phyloP scores from a whole-genome alignment of 2,329 filamentous ascomycete genomes.

The Xylariaceae sp. region DNA sequence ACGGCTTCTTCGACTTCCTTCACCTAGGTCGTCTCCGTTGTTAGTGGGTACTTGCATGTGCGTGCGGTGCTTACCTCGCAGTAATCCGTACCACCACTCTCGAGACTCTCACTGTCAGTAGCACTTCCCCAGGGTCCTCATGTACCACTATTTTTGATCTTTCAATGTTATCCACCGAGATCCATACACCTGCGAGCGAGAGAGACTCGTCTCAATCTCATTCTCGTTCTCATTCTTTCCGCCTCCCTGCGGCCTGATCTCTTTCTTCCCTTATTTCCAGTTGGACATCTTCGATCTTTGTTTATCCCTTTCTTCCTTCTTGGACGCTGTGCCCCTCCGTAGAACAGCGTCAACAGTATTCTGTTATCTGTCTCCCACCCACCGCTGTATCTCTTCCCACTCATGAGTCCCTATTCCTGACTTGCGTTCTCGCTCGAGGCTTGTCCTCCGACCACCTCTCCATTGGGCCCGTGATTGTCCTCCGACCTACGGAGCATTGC shows the following conservation, averaged over 20 bases:
- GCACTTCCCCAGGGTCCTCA: too few species aligned
- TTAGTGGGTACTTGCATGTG: too few species aligned
- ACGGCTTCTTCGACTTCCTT: too few species aligned
- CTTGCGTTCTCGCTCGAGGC: neutral
- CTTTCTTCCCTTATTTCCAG: neutral
- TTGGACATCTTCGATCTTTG: slow-evolving; percentile 6
- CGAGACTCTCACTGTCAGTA: too few species aligned
- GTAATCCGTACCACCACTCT: too few species aligned
- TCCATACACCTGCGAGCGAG: too few species aligned
- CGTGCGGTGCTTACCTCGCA: too few species aligned
- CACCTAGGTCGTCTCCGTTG: too few species aligned
- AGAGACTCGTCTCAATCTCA: too few species aligned
- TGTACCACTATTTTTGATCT: too few species aligned
- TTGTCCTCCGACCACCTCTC: neutral
- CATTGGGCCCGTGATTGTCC: neutral
- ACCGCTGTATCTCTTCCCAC: neutral
- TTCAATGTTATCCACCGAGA: too few species aligned
- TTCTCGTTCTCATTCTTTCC: too few species aligned
- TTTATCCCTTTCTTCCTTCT: neutral
- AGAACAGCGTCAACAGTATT: neutral
- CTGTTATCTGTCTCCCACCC: neutral
- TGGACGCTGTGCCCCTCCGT: neutral
- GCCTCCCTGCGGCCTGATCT: neutral
- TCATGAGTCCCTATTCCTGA: neutral
- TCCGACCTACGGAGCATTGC: neutral